These are phyloP conservation scores for Somion occarium DNA, from an alignment of 1,284 basidiomycete genomes.

Conservation along the genomic window DNA sequence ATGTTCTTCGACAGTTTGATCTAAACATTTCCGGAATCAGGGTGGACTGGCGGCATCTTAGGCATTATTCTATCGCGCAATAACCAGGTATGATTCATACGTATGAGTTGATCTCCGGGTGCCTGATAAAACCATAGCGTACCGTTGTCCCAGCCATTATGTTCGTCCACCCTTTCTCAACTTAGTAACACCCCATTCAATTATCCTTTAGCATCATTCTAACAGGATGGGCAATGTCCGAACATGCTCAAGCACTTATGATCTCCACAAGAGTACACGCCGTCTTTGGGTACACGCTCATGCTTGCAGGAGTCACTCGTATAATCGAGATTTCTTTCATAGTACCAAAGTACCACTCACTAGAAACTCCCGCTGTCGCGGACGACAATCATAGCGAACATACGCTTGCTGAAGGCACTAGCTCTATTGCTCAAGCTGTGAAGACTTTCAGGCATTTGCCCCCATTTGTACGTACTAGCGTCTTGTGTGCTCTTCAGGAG, in stretches of 20 bases:
- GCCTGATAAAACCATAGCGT: too few relatives aligned
- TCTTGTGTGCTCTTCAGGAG: too few relatives aligned
- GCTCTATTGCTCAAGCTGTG: constrained; percentile 31
- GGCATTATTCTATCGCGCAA: constrained; percentile 85
- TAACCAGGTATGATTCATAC: constrained; percentile 54
- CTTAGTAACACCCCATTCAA: constrained; percentile 9
- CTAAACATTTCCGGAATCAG: constrained; percentile 27
- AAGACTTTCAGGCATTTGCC: constrained; percentile 80
- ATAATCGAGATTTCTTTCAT: constrained; percentile 88
- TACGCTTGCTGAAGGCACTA: constrained; percentile 44
- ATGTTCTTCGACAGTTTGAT: constrained; percentile 7
- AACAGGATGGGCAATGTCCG: constrained; percentile 95
- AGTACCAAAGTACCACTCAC: constrained; percentile 31
- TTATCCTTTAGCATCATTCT: constrained; percentile 61
- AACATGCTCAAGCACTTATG: constrained; percentile 83
- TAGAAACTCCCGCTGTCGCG: constrained; percentile 23
- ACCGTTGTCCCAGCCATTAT: constrained; percentile 83
- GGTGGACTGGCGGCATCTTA: constrained; percentile 90
- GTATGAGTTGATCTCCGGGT: too few relatives aligned
- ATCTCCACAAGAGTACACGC: constrained; percentile 84
- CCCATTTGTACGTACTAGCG: constrained; percentile 80
- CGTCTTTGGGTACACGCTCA: constrained; percentile 82
- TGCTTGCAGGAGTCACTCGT: constrained; percentile 79
- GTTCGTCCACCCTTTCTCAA: constrained; percentile 36
- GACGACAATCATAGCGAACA: constrained; percentile 61